Base-by-base conservation (phyloP, 202 grass and related monocot species). In the Sporobolus alterniflorus region DNA sequence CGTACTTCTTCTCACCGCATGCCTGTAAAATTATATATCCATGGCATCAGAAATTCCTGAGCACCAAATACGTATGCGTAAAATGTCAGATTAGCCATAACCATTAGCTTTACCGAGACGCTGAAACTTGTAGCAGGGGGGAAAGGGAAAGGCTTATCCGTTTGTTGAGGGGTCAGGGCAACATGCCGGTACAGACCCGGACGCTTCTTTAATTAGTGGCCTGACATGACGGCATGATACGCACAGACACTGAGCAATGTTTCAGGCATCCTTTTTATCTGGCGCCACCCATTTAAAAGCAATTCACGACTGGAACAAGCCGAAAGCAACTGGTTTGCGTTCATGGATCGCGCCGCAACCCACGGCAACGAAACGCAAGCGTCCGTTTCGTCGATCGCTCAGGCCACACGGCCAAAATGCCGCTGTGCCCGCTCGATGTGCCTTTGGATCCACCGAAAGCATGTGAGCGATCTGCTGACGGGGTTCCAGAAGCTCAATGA, bases 1-100 rank as follows among this genome's bases (percentile, higher is more conserved):
- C 93, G 71, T 94, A 98, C 83, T 96, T 98, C 72, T 94, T 94
- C 87, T 92, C 87, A 0, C 54, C 18, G 41, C 50, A 79, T 5
- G 56, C 83, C 96, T 98, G 77, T 66, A 68, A 76, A 81, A 81
- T 81, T 21, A n/a, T n/a, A n/a, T n/a, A n/a, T 10, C 36, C 17
- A 80, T 57, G 17, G 43, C 32, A 71, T 81, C 21, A 80, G 30
- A 57, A 33, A 76, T 11, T 39, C 17, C 17, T 36, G 7, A 21
- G 15, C 26, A 30, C 67, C 28, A 33, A 36, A 66, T 11, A 64
- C 2, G 2, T 10, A 6, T 30, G 20, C 30, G 46, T 73, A 28
- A 42, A 74, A 75, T 31, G 11, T 28, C 28, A 40, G 4, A 22
- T 11, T 63, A 62, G 30, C 41, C 24, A 49, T 7, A n/a, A n/a